Evolutionary conservation across 2,329 filamentous ascomycete species (phyloP).

Genomic region (Cordyceps fumosorosea): DNA sequence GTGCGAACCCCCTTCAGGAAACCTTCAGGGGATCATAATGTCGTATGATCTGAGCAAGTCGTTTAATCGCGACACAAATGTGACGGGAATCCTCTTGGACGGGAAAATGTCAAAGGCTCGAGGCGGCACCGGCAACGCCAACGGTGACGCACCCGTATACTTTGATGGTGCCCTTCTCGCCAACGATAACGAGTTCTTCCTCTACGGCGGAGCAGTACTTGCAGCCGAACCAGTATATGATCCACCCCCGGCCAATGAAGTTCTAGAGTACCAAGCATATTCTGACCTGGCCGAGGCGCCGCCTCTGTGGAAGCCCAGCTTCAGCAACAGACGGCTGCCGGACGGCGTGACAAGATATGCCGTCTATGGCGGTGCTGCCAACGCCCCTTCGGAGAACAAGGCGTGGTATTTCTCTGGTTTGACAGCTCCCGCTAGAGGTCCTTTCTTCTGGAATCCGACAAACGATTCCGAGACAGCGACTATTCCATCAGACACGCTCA

Average conservation of each 20-base stretch:
- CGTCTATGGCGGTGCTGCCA: conserved; percentile 57
- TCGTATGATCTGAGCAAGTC: conserved; percentile 51
- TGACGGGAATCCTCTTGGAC: conserved; percentile 42
- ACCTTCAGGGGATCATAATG: conserved; percentile 46
- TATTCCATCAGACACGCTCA: conserved; percentile 49
- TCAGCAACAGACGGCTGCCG: conserved; percentile 34
- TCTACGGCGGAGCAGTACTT: conserved; percentile 53
- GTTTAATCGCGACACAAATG: conserved; percentile 46
- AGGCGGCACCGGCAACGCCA: conserved; percentile 41
- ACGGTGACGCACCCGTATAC: conserved; percentile 50
- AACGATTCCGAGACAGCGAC: conserved; percentile 31
- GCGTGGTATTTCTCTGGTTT: conserved; percentile 67
- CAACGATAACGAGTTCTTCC: conserved; percentile 56
- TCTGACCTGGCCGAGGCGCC: conserved; percentile 40
- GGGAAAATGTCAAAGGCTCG: conserved; percentile 39
- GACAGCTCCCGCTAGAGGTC: conserved; percentile 41
- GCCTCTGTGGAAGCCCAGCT: conserved; percentile 36
- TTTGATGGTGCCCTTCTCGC: conserved; percentile 58
- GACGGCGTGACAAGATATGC: conserved; percentile 52
- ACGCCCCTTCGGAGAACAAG: conserved; percentile 61
- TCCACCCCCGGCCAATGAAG: conserved; percentile 34
- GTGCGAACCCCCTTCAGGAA: conserved; percentile 31
- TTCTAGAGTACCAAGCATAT: conserved; percentile 46
- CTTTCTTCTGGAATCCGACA: conserved; percentile 34
- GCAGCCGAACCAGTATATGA: conserved; percentile 27